These are phyloP conservation scores for Boletales sp. DNA, from an alignment of 768 basidiomycete species.

Conservation along the genomic window DNA sequence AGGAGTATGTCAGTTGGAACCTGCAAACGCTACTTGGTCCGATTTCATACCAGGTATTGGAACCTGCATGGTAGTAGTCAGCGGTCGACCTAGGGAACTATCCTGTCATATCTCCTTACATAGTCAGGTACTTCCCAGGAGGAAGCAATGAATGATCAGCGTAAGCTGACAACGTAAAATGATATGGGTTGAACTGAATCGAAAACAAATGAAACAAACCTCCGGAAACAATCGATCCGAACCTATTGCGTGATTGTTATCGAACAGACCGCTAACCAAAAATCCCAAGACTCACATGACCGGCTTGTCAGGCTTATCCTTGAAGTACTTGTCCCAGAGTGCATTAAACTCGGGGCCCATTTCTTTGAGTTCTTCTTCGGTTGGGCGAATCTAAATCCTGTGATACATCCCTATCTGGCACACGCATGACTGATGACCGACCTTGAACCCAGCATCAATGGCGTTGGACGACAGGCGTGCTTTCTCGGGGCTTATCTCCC, in stretches of 20 bases:
- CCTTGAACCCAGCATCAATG: slow-evolving; percentile 77
- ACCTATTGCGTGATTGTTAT: slow-evolving; percentile 31
- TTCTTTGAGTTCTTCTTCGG: slow-evolving; percentile 65
- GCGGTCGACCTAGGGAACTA: slow-evolving; percentile 12
- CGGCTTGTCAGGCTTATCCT: slow-evolving; percentile 77
- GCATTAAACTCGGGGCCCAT: slow-evolving; percentile 76
- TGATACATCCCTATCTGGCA: too few species aligned
- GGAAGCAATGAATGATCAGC: slow-evolving; percentile 69
- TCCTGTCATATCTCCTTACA: slow-evolving; percentile 38
- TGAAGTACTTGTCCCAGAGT: slow-evolving; percentile 69
- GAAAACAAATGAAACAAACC: slow-evolving; percentile 27
- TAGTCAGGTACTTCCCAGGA: slow-evolving; percentile 68
- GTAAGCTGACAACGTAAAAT: slow-evolving; percentile 40
- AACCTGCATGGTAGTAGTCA: slow-evolving; percentile 30
- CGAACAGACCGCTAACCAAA: not conserved
- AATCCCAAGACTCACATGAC: slow-evolving; percentile 47
- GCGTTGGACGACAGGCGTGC: slow-evolving; percentile 65
- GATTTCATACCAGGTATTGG: slow-evolving; percentile 48
- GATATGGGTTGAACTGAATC: not conserved
- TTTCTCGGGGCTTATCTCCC: slow-evolving; percentile 66
- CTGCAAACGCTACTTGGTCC: too few species aligned
- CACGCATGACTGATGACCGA: slow-evolving; percentile 12
- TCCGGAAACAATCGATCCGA: slow-evolving; percentile 65
- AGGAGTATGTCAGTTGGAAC: not conserved
- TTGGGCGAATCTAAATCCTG: slow-evolving; percentile 48